Conservation (phyloP, 192 early-diverging fungal genomes). For the Coemansia reversa region DNA sequence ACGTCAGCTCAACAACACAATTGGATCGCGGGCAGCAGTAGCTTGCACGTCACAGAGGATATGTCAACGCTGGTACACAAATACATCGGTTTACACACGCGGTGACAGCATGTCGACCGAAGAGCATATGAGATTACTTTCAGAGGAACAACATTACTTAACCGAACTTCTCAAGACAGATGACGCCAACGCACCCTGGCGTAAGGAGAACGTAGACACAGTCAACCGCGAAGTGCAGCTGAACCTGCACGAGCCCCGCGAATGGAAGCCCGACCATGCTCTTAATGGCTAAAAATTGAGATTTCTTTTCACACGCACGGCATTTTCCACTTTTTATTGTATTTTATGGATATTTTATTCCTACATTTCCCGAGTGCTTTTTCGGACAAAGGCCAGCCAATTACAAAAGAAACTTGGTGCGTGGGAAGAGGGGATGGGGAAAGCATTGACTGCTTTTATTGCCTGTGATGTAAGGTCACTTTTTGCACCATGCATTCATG, state of each 20-base stretch:
- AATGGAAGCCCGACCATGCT: conserved; percentile 30
- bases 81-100: conserved; percentile 46
- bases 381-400: too few relatives aligned
- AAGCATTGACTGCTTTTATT: too few relatives aligned
- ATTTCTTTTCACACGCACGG: conserved; percentile 1
- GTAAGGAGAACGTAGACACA: conserved; percentile 17
- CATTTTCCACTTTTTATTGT: not conserved
- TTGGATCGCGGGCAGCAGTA: not conserved
- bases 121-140: conserved; percentile 25
- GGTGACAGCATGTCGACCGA: conserved; percentile 33
- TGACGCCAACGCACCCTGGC: conserved; percentile 46
- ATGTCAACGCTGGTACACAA: conserved; percentile 30
- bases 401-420: too few relatives aligned
- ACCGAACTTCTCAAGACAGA: conserved; percentile 42
- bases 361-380: too few relatives aligned
- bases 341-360: conserved; percentile 1
- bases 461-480: too few relatives aligned
- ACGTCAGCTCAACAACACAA: not conserved
- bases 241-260: conserved; percentile 17
- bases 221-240: conserved; percentile 44
- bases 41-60: not conserved
- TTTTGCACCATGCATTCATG: too few relatives aligned
- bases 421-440: too few relatives aligned
- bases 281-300: conserved; percentile 18
- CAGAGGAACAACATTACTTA: conserved; percentile 47